Conservation (phyloP, 805 yeast species). For the Wickerhamiella domercqiae region DNA sequence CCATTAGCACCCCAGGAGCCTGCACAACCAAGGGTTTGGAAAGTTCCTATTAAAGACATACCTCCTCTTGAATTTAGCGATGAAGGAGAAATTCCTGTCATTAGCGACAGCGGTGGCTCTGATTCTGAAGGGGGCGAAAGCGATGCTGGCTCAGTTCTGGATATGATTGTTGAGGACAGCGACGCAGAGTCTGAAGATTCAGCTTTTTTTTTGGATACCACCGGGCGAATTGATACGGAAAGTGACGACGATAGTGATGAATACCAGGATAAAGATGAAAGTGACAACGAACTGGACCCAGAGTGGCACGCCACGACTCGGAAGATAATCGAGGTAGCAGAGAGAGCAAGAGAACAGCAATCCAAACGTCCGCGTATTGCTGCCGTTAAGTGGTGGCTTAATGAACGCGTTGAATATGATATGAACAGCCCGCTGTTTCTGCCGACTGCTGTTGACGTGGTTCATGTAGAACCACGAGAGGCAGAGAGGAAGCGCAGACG, state of each 20-base stretch:
- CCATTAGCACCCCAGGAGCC: not conserved
- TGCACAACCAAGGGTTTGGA: constrained; percentile 5
- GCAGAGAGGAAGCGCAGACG: constrained; percentile 5
- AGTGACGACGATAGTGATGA: constrained; percentile 3
- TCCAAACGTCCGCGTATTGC: constrained; percentile 13
- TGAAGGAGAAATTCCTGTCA: constrained; percentile 4
- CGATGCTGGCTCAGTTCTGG: constrained; percentile 12
- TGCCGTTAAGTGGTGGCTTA: constrained; percentile 12
- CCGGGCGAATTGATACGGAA: constrained; percentile 1
- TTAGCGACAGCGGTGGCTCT: constrained; percentile 2
- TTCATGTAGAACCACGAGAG: constrained; percentile 11
- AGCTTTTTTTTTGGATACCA: not conserved
- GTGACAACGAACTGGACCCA: constrained; percentile 5
- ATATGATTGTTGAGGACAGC: constrained; percentile 11
- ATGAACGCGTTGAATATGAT: constrained; percentile 14
- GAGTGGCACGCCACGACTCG: not conserved
- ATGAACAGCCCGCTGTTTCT: constrained; percentile 6
- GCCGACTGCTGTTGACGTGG: constrained; percentile 13
- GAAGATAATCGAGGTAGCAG: too few species aligned
- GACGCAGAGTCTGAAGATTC: not conserved
- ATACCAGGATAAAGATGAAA: not conserved
- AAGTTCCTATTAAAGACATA: constrained; percentile 8
- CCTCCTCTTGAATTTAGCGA: constrained; percentile 10
- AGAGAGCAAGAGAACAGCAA: constrained; percentile 2
- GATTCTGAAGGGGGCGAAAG: constrained; percentile 10